Conservation (phyloP, 1,284 basidiomycete species). For the Puccinia hordei region DNA sequence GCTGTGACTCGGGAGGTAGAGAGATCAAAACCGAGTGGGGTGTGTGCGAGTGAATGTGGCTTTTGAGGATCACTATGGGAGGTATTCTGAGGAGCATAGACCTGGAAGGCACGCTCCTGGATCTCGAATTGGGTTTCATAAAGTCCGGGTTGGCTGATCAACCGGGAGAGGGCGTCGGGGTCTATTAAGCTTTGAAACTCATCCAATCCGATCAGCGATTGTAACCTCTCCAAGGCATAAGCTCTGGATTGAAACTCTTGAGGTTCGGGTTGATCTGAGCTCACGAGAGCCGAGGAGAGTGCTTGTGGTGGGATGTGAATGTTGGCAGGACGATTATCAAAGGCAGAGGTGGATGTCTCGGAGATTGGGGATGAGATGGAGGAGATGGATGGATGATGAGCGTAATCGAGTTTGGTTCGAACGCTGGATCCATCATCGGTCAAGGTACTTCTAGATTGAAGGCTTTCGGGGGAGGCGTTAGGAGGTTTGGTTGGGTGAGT, state of each 20-base stretch:
- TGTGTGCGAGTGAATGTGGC: neutral
- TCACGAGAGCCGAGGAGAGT: neutral
- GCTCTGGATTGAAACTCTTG: constrained; percentile 14
- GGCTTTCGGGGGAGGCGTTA: constrained; percentile 7
- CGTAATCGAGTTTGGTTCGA: neutral
- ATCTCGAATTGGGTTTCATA: constrained; percentile 35
- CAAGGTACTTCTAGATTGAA: constrained; percentile 8
- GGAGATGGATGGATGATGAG: neutral
- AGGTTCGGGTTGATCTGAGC: neutral
- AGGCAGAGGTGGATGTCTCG: neutral
- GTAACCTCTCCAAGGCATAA: constrained; percentile 6
- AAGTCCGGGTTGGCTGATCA: neutral
- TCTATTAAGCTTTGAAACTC: constrained; percentile 18
- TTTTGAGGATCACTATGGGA: neutral
- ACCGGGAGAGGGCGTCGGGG: constrained; percentile 4
- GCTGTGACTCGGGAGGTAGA: neutral
- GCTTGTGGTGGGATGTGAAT: neutral
- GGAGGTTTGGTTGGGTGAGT: neutral
- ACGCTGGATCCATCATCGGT: constrained; percentile 24
- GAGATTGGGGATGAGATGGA: neutral
- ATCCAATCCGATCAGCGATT: constrained; percentile 1
- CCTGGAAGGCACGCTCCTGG: constrained; percentile 21
- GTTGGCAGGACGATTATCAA: neutral
- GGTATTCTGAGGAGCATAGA: neutral
- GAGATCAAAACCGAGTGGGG: neutral